A percentile compares a stretch with the other conserved stretches of the same genome.
phyloP scores from a whole-genome alignment of 345 rosid species.

The Corchorus olitorius region DNA sequence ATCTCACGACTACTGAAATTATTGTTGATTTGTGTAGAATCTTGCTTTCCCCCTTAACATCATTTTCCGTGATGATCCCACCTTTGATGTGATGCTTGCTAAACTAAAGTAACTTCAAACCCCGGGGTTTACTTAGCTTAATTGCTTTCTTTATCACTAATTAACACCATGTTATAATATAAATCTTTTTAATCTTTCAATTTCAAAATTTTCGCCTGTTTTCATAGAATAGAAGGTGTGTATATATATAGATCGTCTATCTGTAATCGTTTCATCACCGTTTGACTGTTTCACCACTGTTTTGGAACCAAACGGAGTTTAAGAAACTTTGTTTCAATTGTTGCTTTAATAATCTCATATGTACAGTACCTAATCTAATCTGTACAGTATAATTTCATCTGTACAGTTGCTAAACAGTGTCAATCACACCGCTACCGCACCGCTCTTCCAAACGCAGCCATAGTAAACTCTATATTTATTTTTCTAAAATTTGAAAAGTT shows the following conservation, averaged over 20 bases:
- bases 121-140: background rate
- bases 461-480: too few species aligned
- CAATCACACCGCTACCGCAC: too few species aligned
- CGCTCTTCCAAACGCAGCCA: too few species aligned
- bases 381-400: too few species aligned
- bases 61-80: background rate
- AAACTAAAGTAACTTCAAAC: background rate
- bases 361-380: too few species aligned
- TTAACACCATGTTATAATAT: too few species aligned
- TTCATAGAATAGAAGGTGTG: background rate
- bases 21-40: slow-evolving; percentile 11
- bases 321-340: too few species aligned
- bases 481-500: background rate
- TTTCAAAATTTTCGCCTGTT: background rate
- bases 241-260: background rate
- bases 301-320: too few species aligned
- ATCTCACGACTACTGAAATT: background rate
- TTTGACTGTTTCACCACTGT: too few species aligned
- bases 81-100: background rate
- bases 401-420: too few species aligned
- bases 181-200: background rate
- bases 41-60: background rate
- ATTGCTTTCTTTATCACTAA: background rate
- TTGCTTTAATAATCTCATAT: too few species aligned
- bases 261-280: too few species aligned